Conservation (phyloP, 179 eudicot genomes). For the Dionaea muscipula region DNA sequence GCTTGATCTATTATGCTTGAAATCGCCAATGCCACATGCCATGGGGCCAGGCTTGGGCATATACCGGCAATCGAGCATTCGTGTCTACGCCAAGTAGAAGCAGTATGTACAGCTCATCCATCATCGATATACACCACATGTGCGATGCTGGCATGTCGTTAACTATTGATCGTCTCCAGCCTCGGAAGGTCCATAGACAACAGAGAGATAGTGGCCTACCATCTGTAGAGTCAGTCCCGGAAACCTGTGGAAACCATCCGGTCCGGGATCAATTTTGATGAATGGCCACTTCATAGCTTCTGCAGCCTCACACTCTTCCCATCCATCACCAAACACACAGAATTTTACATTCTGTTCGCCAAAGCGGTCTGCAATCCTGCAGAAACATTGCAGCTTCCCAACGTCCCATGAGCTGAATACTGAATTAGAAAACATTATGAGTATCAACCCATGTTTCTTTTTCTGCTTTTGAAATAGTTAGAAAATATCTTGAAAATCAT, state of each 20-base stretch:
- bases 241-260: constrained; percentile 55
- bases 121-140: too few species aligned
- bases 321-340: constrained; percentile 88
- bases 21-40: too few species aligned
- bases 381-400: constrained; percentile 72
- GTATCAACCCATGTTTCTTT: not conserved
- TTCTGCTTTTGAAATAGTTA: too few species aligned
- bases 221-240: constrained; percentile 63
- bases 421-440: constrained; percentile 11
- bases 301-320: constrained; percentile 98
- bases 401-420: constrained; percentile 98
- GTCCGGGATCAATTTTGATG: constrained; percentile 57
- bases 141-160: too few species aligned
- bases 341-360: constrained; percentile 51
- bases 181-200: constrained; percentile 45
- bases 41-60: too few species aligned
- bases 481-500: too few species aligned
- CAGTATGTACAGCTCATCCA: too few species aligned
- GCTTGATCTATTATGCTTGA: too few species aligned
- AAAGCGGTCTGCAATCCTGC: constrained; percentile 64
- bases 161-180: constrained; percentile 20
- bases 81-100: too few species aligned
- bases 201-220: constrained; percentile 57
- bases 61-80: too few species aligned
- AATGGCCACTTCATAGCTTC: constrained; percentile 74